Evolutionary conservation across 106 monocot genomes (phyloP).

Genomic region (Dendrobium huoshanense): DNA sequence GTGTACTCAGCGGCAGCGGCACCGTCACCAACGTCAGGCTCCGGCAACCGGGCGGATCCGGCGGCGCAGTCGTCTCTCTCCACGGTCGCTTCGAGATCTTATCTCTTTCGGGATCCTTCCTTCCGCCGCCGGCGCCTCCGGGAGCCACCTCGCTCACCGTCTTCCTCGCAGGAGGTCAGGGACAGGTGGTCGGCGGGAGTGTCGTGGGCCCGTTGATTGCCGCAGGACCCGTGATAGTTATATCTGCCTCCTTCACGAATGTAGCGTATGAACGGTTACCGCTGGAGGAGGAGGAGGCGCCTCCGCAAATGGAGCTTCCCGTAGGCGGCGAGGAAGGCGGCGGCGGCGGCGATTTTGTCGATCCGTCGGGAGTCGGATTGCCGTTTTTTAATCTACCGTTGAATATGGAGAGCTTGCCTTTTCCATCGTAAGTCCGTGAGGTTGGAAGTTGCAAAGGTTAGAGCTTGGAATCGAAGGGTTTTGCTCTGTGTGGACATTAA

Average conservation of each 20-base stretch:
- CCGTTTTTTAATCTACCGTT: constrained; percentile 13
- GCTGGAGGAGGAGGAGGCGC: constrained; percentile 3
- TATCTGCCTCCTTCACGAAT: constrained; percentile 10
- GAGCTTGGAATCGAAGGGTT: not conserved
- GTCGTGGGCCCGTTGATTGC: constrained; percentile 6
- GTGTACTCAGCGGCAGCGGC: constrained; percentile 8
- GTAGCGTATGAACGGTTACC: constrained; percentile 12
- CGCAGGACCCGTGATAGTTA: constrained; percentile 6
- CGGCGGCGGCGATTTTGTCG: not conserved
- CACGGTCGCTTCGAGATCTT: constrained; percentile 13
- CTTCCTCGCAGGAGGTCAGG: constrained; percentile 9
- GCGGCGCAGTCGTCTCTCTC: not conserved
- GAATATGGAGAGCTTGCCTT: not conserved
- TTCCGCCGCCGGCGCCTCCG: constrained; percentile 2
- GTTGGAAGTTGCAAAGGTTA: not conserved
- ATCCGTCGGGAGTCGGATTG: not conserved
- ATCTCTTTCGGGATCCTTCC: constrained; percentile 11
- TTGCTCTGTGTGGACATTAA: not conserved
- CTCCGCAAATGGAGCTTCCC: not conserved
- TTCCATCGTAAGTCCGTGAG: not conserved
- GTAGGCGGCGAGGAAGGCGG: not conserved
- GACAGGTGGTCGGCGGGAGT: constrained; percentile 11
- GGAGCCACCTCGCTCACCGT: constrained; percentile 9
- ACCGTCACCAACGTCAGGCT: constrained; percentile 8
- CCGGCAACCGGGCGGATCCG: constrained; percentile 4